These are phyloP conservation scores for Suillus subalutaceus DNA, from an alignment of 768 basidiomycete genomes.

Conservation along the genomic window DNA sequence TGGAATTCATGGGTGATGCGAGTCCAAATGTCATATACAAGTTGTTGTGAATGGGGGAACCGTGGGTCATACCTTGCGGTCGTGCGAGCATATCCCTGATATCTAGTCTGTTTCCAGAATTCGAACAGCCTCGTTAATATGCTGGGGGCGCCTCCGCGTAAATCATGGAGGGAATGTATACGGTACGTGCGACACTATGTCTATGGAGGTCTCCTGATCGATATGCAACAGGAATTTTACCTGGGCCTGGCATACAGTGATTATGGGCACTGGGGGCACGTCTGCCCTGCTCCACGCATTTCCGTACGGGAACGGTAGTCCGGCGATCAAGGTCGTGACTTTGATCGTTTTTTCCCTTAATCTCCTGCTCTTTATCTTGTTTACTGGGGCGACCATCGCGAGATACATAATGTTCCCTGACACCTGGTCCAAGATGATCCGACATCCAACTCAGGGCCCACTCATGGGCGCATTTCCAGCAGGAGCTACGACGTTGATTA, in stretches of 20 bases:
- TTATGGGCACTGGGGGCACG: slow-evolving; percentile 50
- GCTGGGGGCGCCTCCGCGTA: slow-evolving; percentile 25
- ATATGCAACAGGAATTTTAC: slow-evolving; percentile 43
- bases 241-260: slow-evolving; percentile 49
- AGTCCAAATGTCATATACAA: not conserved
- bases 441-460: slow-evolving; percentile 47
- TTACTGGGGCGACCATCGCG: slow-evolving; percentile 36
- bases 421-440: slow-evolving; percentile 49
- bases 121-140: not conserved
- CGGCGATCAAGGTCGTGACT: slow-evolving; percentile 37
- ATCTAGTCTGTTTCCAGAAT: not conserved
- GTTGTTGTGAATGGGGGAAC: not conserved
- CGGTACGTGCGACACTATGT: slow-evolving; percentile 24
- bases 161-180: slow-evolving; percentile 41
- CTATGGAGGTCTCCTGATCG: not conserved
- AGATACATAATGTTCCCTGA: slow-evolving; percentile 46
- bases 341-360: slow-evolving; percentile 44
- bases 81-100: not conserved
- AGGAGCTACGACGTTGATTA: slow-evolving; percentile 48
- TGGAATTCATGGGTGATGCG: not conserved
- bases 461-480: slow-evolving; percentile 49
- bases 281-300: slow-evolving; percentile 44
- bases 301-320: slow-evolving; percentile 42
- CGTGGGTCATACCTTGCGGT: not conserved
- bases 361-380: slow-evolving; percentile 40